Evolutionary conservation across 2,329 filamentous ascomycete genomes (phyloP).

Genomic region (Diplodia seriata): DNA sequence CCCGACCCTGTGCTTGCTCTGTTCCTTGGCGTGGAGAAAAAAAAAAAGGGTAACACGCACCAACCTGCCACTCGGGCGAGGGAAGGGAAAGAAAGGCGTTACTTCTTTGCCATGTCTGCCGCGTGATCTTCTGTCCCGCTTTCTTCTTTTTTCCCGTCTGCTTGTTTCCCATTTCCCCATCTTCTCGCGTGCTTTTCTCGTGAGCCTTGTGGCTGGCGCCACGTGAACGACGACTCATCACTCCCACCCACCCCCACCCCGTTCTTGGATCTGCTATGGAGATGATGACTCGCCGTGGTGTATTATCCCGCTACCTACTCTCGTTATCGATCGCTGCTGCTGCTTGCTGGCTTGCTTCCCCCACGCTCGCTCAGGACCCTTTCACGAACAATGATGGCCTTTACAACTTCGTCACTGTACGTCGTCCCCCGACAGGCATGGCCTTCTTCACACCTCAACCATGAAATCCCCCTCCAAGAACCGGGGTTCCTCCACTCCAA

Average conservation of each 20-base stretch:
- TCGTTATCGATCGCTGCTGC: conserved; percentile 17
- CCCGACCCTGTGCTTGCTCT: too few relatives aligned
- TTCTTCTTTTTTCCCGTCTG: background rate
- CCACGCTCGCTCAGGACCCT: conserved; percentile 22
- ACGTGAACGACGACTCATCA: background rate
- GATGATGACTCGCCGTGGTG: conserved; percentile 10
- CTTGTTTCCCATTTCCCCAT: background rate
- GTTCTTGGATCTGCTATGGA: background rate
- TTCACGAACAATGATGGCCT: conserved; percentile 20
- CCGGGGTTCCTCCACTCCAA: background rate
- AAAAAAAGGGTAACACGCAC: background rate
- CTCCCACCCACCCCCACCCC: background rate
- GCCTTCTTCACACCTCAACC: too few relatives aligned
- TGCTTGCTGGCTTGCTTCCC: conserved; percentile 1
- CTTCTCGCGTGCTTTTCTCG: background rate
- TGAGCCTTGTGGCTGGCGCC: background rate
- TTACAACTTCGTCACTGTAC: conserved; percentile 28
- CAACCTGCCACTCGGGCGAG: background rate
- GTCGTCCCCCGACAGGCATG: background rate
- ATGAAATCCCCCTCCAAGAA: too few relatives aligned
- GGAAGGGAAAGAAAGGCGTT: background rate
- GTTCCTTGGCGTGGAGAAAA: conserved; percentile 14
- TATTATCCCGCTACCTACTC: background rate
- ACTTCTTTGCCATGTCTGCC: conserved; percentile 4
- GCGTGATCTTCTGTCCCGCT: background rate